Evolutionary conservation across 495 filamentous ascomycete genomes (phyloP), one percentile per base, ranked within the genome.

Genomic region (Lophiostoma macrostomum): DNA sequence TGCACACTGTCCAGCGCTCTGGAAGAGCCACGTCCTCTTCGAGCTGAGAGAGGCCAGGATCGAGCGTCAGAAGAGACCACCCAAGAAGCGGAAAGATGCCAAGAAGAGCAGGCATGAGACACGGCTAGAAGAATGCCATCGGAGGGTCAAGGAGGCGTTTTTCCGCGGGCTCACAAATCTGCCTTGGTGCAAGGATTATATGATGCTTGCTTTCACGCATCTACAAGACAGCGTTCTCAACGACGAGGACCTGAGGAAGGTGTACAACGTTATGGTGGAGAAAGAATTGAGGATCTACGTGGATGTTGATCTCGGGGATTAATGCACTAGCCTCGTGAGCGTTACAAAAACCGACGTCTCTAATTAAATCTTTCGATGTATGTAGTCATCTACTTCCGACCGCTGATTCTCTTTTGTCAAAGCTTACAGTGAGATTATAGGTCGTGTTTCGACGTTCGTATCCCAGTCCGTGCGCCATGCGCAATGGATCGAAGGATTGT

Each of bases 241-340:
- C 10, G 67, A 69, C 19, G 61, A 67, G 36, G 77, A 80, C 40
- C 35, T 76, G 37, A 67, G 67, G 8, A 67, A 67, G 18, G 63
- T 80, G 8, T 77, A 76, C 58, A 69, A 76, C 62, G 67, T 78
- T 24, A 61, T 80, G 50, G 66, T 69, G 24, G 75, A 80, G 64
- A 78, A 77, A 66, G 79, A 76, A 53, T 45, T 80, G 49, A 66
- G 79, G 60, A 53, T 80, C 19, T 69, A 76, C 61, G 66, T 76
- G 22, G 67, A 73, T 22, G 60, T 76, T 20, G 69, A 76, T 34
- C 66, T 64, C 12, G 36, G 11, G 24, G 24, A 29, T n/a, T 7
- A 8, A 3, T 37, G 46, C 7, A 22, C 18, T 29, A 12, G n/a
- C 24, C n/a, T 30, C 31, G 7, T 12, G 18, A 30, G 6, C 16